Evolutionary conservation across 2,329 filamentous ascomycete genomes (phyloP), one percentile per base, ranked within the genome.

Genomic region (Mariannaea elegans): DNA sequence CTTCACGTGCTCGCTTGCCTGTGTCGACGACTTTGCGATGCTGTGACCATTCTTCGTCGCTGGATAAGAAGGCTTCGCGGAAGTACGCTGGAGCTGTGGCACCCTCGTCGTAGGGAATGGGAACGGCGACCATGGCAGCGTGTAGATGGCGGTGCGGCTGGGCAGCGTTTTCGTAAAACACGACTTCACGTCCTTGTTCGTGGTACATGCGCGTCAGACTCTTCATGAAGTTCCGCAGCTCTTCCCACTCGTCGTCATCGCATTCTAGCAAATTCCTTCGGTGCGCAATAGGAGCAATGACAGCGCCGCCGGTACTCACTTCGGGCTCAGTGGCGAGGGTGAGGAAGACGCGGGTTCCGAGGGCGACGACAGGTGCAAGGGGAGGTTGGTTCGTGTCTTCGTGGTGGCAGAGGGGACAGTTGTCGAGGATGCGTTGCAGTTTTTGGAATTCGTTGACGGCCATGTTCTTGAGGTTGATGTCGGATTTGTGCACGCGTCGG

Each of bases 191-290:
- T 10, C 94, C 93, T 75, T 96, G 93, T 41, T 94, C 91, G 78
- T 97, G 93, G 77, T 98, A 99, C 87, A 97, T 90, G 42, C 94
- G 88, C 4, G 91, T 97, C 18, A 99, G 83, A 59, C 88, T 91
- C 80, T 99, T 99, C 94, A 98, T 98, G 74, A 99, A 99, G 76
- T 99, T 99, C 67, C 95, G 91, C 6, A 99, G 90, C 77, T 99
- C 95, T 73, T 99, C 95, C 96, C 96, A 99, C 75, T 99, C 95
- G 73, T 99, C 95, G 72, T 99, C 94, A 76, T 98, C 94, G 76
- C 95, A 99, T 76, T 97, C 94, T n/a, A 99, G 81, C 0, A 99
- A 86, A 74, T 98, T 99, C 21, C 84, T 88, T 51, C 90, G 89
- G 74, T 99, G 95, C 67, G 93, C 87, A 19, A 95, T 87, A 6